Conservation (phyloP, 768 basidiomycete species). For the Ephemerocybe angulata region DNA sequence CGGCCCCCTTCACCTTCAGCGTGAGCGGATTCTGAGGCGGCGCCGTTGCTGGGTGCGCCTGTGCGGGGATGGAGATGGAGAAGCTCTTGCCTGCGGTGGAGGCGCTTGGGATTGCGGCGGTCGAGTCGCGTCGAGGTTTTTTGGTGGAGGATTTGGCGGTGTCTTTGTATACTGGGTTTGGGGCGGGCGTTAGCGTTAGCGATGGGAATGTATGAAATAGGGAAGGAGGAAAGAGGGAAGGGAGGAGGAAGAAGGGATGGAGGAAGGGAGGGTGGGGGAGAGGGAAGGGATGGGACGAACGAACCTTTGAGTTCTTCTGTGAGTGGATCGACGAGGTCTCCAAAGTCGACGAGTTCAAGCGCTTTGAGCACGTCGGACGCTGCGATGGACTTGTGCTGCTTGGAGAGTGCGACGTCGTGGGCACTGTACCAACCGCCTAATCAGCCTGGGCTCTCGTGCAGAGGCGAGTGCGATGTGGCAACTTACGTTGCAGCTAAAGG, state of each 20-base stretch:
- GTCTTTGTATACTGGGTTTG: background rate
- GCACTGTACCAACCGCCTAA: no score
- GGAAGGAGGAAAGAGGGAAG: background rate
- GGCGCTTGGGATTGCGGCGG: no score
- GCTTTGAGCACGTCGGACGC: constrained; percentile 89
- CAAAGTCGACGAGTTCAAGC: constrained; percentile 73
- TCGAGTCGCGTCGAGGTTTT: no score
- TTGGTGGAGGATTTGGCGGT: no score
- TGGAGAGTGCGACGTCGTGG: constrained; percentile 81
- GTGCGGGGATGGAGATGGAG: no score
- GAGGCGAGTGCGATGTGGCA: no score
- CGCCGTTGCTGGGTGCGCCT: no score
- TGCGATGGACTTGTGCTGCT: constrained; percentile 84
- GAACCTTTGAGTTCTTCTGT: constrained; percentile 63
- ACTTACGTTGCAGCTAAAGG: no score
- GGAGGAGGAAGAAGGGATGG: background rate
- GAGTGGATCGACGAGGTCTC: constrained; percentile 61
- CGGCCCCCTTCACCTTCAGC: background rate
- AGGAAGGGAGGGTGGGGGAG: background rate
- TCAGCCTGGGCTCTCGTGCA: no score
- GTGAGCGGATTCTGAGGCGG: no score
- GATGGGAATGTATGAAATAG: background rate
- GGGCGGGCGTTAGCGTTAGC: background rate
- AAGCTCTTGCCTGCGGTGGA: no score
- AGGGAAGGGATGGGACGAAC: constrained; percentile 17